Percentiles rank a stretch among this genome's conserved stretches.
These are phyloP conservation scores for Suillus bovinus DNA, from an alignment of 768 basidiomycete genomes.

Conservation along the genomic window DNA sequence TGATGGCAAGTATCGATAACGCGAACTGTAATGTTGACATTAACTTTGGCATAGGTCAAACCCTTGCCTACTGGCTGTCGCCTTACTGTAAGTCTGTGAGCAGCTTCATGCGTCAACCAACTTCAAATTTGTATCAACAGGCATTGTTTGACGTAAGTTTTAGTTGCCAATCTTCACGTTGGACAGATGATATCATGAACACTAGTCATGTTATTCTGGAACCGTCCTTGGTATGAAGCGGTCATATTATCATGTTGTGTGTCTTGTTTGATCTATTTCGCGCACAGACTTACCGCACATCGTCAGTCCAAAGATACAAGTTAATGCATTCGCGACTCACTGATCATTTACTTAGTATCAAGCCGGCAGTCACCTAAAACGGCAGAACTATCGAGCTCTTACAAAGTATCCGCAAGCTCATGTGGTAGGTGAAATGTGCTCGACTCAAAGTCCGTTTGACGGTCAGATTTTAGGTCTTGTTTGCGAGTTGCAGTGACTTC, in stretches of 20 bases:
- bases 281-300: slow-evolving; percentile 29
- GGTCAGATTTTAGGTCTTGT: background rate
- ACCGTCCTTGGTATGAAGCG: background rate
- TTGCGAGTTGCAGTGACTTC: slow-evolving; percentile 1
- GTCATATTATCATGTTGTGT: no score
- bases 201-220: slow-evolving; percentile 11
- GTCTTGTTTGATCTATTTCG: background rate
- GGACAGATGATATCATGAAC: background rate
- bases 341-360: background rate
- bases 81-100: background rate
- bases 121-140: background rate
- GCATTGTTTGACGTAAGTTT: slow-evolving; percentile 13
- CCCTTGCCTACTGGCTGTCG: background rate
- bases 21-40: background rate
- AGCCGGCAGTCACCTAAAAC: background rate
- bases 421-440: background rate
- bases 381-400: slow-evolving; percentile 2
- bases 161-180: slow-evolving; percentile 2
- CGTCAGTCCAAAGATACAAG: slow-evolving; percentile 7
- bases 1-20: background rate
- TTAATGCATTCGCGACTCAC: background rate
- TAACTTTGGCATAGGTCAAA: background rate
- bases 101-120: background rate
- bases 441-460: background rate
- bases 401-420: background rate